These are phyloP conservation scores for Tolypocladium cylindrosporum DNA, from an alignment of 2,329 filamentous ascomycete genomes.

Conservation along the genomic window DNA sequence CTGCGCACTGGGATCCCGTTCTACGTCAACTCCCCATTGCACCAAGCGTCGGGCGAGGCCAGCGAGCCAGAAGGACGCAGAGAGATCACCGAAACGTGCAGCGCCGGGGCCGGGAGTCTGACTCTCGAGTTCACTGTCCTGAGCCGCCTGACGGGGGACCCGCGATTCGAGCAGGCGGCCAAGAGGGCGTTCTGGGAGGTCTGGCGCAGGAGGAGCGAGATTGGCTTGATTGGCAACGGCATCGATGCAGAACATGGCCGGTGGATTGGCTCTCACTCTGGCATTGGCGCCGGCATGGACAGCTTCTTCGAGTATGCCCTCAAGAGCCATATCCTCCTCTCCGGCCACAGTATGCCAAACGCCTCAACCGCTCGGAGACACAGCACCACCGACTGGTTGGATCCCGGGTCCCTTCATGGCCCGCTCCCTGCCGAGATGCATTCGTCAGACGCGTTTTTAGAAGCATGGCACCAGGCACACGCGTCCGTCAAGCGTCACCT, in stretches of 20 bases:
- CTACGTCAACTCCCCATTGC: slow-evolving; percentile 76
- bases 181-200: slow-evolving; percentile 96
- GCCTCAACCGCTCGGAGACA: slow-evolving; percentile 25
- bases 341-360: slow-evolving; percentile 56
- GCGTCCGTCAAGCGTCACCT: slow-evolving; percentile 81
- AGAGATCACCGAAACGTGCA: slow-evolving; percentile 94
- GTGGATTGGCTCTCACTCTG: slow-evolving; percentile 84
- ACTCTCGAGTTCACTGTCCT: slow-evolving; percentile 89
- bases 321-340: slow-evolving; percentile 86
- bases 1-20: slow-evolving; percentile 85
- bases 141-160: slow-evolving; percentile 77
- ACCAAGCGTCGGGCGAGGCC: slow-evolving; percentile 36
- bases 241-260: slow-evolving; percentile 85
- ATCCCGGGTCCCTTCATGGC: slow-evolving; percentile 52
- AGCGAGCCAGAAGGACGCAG: slow-evolving; percentile 23
- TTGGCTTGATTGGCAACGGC: slow-evolving; percentile 81
- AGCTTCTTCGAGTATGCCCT: slow-evolving; percentile 98
- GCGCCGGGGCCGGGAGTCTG: slow-evolving; percentile 89
- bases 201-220: slow-evolving; percentile 78
- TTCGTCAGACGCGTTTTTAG: slow-evolving; percentile 67
- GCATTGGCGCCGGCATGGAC: slow-evolving; percentile 92
- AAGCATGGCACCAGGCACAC: slow-evolving; percentile 78
- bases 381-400: slow-evolving; percentile 39
- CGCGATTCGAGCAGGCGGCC: slow-evolving; percentile 77
- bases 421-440: slow-evolving; percentile 56